Evolutionary conservation across 1,284 basidiomycete species (phyloP), one percentile per base, ranked within the genome.

Genomic region (Rhodotorula mucilaginosa): DNA sequence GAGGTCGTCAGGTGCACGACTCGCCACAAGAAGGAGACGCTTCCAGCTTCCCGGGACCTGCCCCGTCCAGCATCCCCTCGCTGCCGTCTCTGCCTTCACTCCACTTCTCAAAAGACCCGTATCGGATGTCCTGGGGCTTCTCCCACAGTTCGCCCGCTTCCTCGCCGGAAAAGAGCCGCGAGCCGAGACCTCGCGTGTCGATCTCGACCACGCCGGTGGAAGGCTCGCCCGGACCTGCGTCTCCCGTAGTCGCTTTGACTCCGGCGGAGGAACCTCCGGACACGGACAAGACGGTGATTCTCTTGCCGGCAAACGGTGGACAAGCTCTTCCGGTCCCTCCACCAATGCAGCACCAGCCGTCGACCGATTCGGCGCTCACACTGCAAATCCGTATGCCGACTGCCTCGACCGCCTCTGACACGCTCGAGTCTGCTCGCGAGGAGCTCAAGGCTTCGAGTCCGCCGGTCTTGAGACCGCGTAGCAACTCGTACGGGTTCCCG

Each of bases 91-190:
- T 70, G 2, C 74, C 71, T 16, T 64, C 61, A 1, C 49, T 73
- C 5, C 73, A 74, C 19, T 65, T 74, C 8, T 71, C 69, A 18
- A 67, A 21, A 29, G 62, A 68, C 31, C 73, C 73, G 10, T 74
- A 70, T 59, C 68, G 74, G 2, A 72, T 75, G 71, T 69, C 66
- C 4, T 75, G 74, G 74, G 67, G 57, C 4, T 73, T 71, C 58
- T 69, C 68, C 8, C 54, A 31, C 26, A 39, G 12, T 3, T 65
- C 64, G 34, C 64, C 64, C 16, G 12, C 10, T 12, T 48, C 31
- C 3, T 63, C 67, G 39, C 67, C 67, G 21, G 58, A 68, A 39
- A 63, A 68, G 52, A 26, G 12, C 21, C 26, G 47, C 4, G 8
- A 12, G 12, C 49, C 48, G 21, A 21, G 58, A 23, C 47, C 65